Evolutionary conservation across 2,329 filamentous ascomycete genomes (phyloP).

Genomic region (Endocalyx cinctus): DNA sequence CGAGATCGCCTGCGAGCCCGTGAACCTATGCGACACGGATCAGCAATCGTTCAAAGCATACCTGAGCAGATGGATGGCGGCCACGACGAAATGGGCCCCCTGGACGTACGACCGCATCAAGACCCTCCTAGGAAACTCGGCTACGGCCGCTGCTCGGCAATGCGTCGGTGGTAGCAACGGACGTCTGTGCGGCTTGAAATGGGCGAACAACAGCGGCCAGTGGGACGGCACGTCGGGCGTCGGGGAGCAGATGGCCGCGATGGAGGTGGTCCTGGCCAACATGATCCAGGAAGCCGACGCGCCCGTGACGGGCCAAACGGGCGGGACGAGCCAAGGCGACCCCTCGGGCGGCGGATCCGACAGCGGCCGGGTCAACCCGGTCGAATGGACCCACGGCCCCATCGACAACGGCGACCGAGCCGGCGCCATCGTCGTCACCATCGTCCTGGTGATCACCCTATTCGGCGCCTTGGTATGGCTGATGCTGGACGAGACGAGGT

Average conservation of each 20-base stretch:
- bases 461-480: constrained; percentile 49
- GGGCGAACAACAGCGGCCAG: constrained; percentile 43
- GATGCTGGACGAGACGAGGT: constrained; percentile 41
- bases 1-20: constrained; percentile 61
- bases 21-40: constrained; percentile 56
- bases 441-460: constrained; percentile 50
- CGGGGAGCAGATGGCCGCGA: constrained; percentile 66
- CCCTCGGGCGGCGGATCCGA: constrained; percentile 43
- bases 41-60: constrained; percentile 63
- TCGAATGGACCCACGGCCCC: constrained; percentile 19
- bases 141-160: constrained; percentile 51
- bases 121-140: constrained; percentile 49
- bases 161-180: constrained; percentile 54
- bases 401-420: constrained; percentile 60
- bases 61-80: constrained; percentile 56
- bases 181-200: constrained; percentile 56
- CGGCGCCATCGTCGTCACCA: constrained; percentile 63
- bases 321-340: constrained; percentile 46
- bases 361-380: constrained; percentile 32
- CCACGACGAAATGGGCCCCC: constrained; percentile 59
- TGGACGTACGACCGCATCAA: constrained; percentile 50
- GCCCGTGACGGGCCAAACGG: constrained; percentile 37
- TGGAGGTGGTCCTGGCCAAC: constrained; percentile 61
- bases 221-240: constrained; percentile 60
- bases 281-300: constrained; percentile 42